These are phyloP conservation scores for Eremomyces bilateralis DNA, from an alignment of 495 filamentous ascomycete species.

Conservation along the genomic window DNA sequence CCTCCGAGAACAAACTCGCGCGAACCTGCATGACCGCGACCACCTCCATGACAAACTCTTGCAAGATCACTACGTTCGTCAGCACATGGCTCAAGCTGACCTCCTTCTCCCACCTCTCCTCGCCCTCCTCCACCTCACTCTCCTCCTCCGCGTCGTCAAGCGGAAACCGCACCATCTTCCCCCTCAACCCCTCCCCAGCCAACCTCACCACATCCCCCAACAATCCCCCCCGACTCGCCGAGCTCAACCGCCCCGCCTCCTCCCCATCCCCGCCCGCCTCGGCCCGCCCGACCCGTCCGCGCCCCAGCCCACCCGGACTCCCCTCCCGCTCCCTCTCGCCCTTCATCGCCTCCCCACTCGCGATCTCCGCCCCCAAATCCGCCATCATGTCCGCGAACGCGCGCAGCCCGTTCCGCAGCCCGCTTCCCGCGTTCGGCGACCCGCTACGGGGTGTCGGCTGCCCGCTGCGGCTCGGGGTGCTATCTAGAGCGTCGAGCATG, in stretches of 20 bases:
- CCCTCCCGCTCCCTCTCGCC: background rate
- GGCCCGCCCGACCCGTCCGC: background rate
- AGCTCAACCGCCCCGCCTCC: background rate
- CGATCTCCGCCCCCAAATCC: background rate
- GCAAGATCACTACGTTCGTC: slow-evolving; percentile 53
- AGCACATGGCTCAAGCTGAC: slow-evolving; percentile 70
- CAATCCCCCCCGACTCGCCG: background rate
- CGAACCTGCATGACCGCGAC: slow-evolving; percentile 71
- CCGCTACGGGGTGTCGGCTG: slow-evolving; percentile 8
- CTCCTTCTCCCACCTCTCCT: slow-evolving; percentile 12
- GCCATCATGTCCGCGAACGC: background rate
- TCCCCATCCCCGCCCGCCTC: background rate
- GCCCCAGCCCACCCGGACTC: background rate
- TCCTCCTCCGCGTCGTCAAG: background rate
- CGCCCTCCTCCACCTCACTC: slow-evolving; percentile 1
- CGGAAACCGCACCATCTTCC: slow-evolving; percentile 5
- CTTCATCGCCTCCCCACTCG: background rate
- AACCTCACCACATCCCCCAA: slow-evolving; percentile 2
- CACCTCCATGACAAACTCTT: slow-evolving; percentile 77
- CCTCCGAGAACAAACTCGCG: slow-evolving; percentile 70
- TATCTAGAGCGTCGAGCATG: too few relatives aligned
- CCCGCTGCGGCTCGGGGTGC: background rate
- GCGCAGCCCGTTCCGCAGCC: background rate
- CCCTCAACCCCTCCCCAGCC: slow-evolving; percentile 3
- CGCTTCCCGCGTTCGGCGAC: slow-evolving; percentile 6